phyloP scores from a whole-genome alignment of 495 filamentous ascomycete genomes.

The Xylaria longipes region DNA sequence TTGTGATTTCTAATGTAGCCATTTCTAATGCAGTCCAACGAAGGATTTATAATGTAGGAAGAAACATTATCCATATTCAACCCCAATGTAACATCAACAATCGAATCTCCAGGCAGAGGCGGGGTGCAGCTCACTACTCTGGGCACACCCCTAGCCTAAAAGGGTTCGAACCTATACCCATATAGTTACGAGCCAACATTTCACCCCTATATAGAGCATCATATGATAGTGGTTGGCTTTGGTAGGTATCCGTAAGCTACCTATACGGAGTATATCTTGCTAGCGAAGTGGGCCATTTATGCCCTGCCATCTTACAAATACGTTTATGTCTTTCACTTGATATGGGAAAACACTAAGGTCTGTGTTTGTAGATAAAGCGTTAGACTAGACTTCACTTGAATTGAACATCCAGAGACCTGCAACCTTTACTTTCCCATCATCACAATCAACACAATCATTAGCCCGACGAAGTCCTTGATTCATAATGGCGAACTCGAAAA shows the following conservation, averaged over 20 bases:
- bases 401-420: not conserved
- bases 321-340: not conserved
- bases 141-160: not conserved
- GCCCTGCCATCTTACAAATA: conserved; percentile 6
- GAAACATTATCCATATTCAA: not conserved
- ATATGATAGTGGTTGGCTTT: not conserved
- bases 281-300: not conserved
- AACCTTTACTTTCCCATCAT: not conserved
- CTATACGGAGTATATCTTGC: no score
- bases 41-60: conserved; percentile 7
- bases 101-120: not conserved
- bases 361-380: not conserved
- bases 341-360: not conserved
- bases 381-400: not conserved
- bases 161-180: not conserved
- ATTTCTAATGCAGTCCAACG: not conserved
- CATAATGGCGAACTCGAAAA: conserved; percentile 36
- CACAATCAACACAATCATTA: not conserved
- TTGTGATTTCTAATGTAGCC: not conserved
- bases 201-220: not conserved
- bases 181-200: not conserved
- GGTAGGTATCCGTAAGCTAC: not conserved
- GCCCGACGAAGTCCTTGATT: not conserved
- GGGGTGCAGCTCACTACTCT: not conserved
- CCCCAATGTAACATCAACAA: not conserved